Evolutionary conservation across 495 filamentous ascomycete genomes (phyloP), one percentile per base, ranked within the genome.

Genomic region (Penicillium crystallinum): DNA sequence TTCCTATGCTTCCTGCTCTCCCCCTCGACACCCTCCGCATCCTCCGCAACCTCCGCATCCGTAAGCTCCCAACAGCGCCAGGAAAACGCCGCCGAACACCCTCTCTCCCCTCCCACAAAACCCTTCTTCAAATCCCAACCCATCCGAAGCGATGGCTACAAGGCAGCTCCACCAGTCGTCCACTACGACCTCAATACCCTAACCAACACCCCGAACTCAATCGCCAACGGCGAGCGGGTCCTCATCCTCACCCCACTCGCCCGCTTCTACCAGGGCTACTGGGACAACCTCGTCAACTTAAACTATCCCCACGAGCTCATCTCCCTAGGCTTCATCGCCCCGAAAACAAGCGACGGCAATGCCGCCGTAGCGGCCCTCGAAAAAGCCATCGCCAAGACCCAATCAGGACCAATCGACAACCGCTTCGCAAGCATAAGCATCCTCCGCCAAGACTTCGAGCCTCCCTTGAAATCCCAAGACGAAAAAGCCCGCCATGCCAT

Each of bases 121-220:
- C 86, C 90, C n/a, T 91, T 91, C 69, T 73, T 81, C 58, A 90
- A 92, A 70, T 70, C 77, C 46, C 77, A 73, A 53, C 53, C 81
- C 34, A 63, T 79, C 46, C 63, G 79, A 33, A 80, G 83, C 53
- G 64, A 76, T 57, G 81, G 81, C 35, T 71, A 77, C 51, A 54
- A 71, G 39, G 73, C 80, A 30, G 83, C 90, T 12, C 90, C 92
- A 17, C 92, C 92, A n/a, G 90, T 98, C 21, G 81, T 88, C 12
- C 93, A 89, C 68, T 98, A 97, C 76, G 80, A 95, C 61, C 82
- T 98, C 61, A 97, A 97, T 74, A 89, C 87, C 67, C 78, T 97
- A 54, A 96, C 92, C 34, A 89, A 86, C 51, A 86, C 91, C 25
- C 63, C 73, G 40, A 77, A 87, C 56, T 85, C 93, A 2, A 74